These are phyloP conservation scores for Aspergillus steynii DNA, from an alignment of 495 filamentous ascomycete genomes.

Conservation along the genomic window DNA sequence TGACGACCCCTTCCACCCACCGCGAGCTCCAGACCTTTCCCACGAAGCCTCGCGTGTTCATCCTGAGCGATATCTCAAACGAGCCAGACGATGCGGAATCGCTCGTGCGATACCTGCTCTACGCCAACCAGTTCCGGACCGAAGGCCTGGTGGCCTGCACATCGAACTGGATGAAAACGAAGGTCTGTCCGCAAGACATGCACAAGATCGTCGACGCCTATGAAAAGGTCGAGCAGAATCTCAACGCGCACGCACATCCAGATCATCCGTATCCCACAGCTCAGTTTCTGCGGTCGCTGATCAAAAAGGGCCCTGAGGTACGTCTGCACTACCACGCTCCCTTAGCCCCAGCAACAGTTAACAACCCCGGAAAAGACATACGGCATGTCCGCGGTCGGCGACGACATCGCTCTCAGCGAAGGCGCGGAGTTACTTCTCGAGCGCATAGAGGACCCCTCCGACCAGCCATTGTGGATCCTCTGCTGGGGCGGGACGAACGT, in stretches of 20 bases:
- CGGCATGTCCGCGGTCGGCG: constrained; percentile 24
- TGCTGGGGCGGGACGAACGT: constrained; percentile 51
- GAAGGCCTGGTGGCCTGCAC: constrained; percentile 42
- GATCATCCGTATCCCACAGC: constrained; percentile 35
- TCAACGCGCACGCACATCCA: constrained; percentile 40
- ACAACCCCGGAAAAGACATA: constrained; percentile 13
- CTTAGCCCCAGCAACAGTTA: too few relatives aligned
- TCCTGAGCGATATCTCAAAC: constrained; percentile 47
- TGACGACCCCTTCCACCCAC: too few relatives aligned
- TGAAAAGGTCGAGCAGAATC: constrained; percentile 36
- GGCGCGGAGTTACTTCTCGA: constrained; percentile 34
- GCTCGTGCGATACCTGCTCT: constrained; percentile 41
- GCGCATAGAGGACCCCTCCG: constrained; percentile 18
- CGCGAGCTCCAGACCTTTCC: constrained; percentile 10
- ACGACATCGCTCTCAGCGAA: constrained; percentile 22
- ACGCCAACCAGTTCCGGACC: constrained; percentile 44
- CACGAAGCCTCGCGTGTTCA: constrained; percentile 38
- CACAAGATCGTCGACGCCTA: constrained; percentile 42
- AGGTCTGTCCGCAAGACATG: constrained; percentile 38
- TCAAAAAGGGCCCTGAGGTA: constrained; percentile 31
- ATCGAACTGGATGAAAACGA: constrained; percentile 41
- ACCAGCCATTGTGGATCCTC: constrained; percentile 38
- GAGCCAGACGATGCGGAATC: constrained; percentile 48
- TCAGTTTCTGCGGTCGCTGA: constrained; percentile 26
- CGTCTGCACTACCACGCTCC: too few relatives aligned